Evolutionary conservation across 306 rosid species (phyloP), one percentile per base, ranked within the genome.

Genomic region (Astragalus glycyphyllos): DNA sequence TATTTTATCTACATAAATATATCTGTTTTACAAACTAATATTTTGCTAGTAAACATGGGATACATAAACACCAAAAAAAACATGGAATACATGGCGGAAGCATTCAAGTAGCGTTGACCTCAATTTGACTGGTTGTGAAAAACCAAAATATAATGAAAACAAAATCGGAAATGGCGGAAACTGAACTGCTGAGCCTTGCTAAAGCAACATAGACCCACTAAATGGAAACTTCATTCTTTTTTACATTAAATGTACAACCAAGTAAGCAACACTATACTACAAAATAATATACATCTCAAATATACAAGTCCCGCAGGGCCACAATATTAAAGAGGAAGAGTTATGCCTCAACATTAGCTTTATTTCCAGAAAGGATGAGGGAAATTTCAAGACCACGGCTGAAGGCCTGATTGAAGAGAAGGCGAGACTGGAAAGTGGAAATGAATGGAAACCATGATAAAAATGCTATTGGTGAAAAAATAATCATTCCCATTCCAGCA

Each of bases 361-460:
- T 94, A 81, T 91, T 94, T 78, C 99, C 99, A 26, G 99, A 88
- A 59, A 94, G 99, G 84, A 94, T 94, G 84, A 94, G 77, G 1
- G 99, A 94, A 73, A 94, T 94, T 79, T 94, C 97, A 79, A 94
- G 84, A 42, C 99, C 99, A 34, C 99, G 99, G 67, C 97, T 94
- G 71, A 91, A 94, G 34, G 99, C 99, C 89, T 94, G 99, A 77
- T 94, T 94, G 54, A 89, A 94, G 69, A 94, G 92, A 67, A 94
- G 96, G 46, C 98, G 97, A 60, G 98, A 94, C 77, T 90, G 98
- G 83, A 94, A 91, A 17, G 98, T 94, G 42, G 98, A 89, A 74
- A 94, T 69, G 85, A 94, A 94, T 0, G 98, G 97, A 83, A 94
- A 94, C 98, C 98, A 94, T 6, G 98, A 89, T 45, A 94, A 57